Base-by-base conservation (phyloP, 305 asterid species). In the Solanum aculeatissimum region DNA sequence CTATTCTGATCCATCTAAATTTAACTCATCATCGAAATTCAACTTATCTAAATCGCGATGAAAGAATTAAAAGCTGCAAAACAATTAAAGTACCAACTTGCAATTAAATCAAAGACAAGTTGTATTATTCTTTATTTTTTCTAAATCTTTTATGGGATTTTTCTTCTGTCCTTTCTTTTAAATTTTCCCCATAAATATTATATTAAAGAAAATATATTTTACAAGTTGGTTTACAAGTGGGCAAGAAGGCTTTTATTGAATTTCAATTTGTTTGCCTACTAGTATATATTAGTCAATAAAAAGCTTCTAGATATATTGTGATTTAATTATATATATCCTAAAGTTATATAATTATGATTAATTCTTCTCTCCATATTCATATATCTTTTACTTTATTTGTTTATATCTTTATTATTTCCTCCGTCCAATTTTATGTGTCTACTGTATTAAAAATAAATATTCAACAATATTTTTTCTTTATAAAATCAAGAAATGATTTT, bases 221-320 rank as follows among this genome's bases (percentile, higher is more conserved):
- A 84, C 91, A 87, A 87, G 83, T 83, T 54, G 85, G 60, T 78
- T 23, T 53, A 85, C 91, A 89, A 91, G 93, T 91, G 89, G 93
- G 6, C 63, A 87, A 87, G 83, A 70, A 57, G 87, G 89, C 86
- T 84, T 83, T 88, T 70, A 84, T 58, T 82, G 74, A 51, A 66
- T 49, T 55, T 81, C 75, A 32, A 69, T 69, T 75, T 21, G 29
- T 72, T 63, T 35, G 19, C 84, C 54, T 29, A 83, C 47, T 70
- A 29, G 21, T 65, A 65, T 51, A n/a, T n/a, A n/a, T 27, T 65
- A 65, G 43, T 65, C 23, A 29, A 25, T 23, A 62, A 5, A 62
- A 4, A 1, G 15, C 32, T 58, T 58, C 66, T 62, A 62, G 4
- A 60, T 19, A 23, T 43, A 23, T 45, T 74, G 21, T 45, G 35